Base-by-base conservation (phyloP, 2,329 filamentous ascomycete species). In the Pyrenochaeta sp. region DNA sequence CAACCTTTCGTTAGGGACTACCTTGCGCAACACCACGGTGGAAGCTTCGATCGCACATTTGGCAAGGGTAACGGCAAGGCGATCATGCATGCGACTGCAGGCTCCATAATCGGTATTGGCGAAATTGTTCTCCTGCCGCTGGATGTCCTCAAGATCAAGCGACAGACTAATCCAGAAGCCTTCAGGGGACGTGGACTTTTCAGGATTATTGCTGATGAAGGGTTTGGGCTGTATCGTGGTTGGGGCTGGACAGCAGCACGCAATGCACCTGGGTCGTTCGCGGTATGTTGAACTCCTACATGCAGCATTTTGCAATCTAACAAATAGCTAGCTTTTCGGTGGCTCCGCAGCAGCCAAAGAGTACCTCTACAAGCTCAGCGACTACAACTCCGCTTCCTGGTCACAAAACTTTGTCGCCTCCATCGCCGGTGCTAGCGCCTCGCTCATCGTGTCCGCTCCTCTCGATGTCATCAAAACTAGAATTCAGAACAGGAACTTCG, bases 381-480 rank as follows among this genome's bases (percentile, higher is more conserved):
- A 99, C 80, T 99, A 99, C 85, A 99, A 99, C 86, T 87, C 89
- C 75, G 95, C 95, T 23, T 83, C 85, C 20, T 99, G 95, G 95
- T 84, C 87, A 73, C 92, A 99, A 82, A 99, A 99, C 85, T 99
- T 99, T 68, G 83, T 99, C 60, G 95, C 95, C 37, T 98, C 95
- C 7, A 93, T 99, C 67, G 92, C 90, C 57, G 95, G 95, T 81
- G 95, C 95, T 47, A 95, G 91, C 49, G 92, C 95, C 11, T 97
- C 93, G n/a, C 85, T 99, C 41, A 79, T 99, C 43, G 94, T 99
- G 44, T 97, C 93, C n/a, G 92, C 95, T n/a, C 95, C 95, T 45
- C 90, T 99, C 61, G 95, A 99, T 77, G 95, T 99, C 60, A 88
- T 98, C 79, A 99, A 99, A 82, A 99, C 98, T 75, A 90, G 95